These are phyloP conservation scores for Lactarius tabidus DNA, from an alignment of 768 basidiomycete genomes.

Conservation along the genomic window DNA sequence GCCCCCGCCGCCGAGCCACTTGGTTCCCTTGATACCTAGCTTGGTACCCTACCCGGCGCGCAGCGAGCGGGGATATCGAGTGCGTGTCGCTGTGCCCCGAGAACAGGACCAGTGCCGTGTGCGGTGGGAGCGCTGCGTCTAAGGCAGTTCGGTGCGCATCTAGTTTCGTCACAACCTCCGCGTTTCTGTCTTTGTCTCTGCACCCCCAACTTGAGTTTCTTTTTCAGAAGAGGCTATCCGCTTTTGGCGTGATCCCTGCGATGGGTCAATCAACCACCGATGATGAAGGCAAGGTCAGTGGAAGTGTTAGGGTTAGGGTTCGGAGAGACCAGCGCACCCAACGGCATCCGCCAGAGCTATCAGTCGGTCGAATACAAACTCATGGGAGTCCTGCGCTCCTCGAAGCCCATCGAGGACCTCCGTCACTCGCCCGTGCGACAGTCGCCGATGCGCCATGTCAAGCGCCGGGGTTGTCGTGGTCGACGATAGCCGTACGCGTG, in stretches of 20 bases:
- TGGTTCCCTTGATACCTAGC: not conserved
- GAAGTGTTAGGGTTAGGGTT: no score
- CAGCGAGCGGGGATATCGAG: not conserved
- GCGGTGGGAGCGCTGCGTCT: not conserved
- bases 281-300: no score
- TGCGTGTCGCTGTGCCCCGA: not conserved
- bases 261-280: no score
- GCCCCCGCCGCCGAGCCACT: no score
- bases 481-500: conserved; percentile 58
- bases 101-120: not conserved
- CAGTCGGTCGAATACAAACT: no score
- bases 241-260: no score
- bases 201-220: no score
- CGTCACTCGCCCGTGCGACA: conserved; percentile 60
- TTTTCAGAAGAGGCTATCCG: no score
- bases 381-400: no score
- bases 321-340: no score
- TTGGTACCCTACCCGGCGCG: not conserved
- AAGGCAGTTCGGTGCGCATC: not conserved
- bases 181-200: no score
- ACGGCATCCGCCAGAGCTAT: no score
- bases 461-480: conserved; percentile 27
- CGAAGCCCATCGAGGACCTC: not conserved
- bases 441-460: conserved; percentile 66
- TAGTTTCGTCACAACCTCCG: not conserved